Conservation (phyloP, 176 grass and related monocot genomes). For the Cenchrus americanus region DNA sequence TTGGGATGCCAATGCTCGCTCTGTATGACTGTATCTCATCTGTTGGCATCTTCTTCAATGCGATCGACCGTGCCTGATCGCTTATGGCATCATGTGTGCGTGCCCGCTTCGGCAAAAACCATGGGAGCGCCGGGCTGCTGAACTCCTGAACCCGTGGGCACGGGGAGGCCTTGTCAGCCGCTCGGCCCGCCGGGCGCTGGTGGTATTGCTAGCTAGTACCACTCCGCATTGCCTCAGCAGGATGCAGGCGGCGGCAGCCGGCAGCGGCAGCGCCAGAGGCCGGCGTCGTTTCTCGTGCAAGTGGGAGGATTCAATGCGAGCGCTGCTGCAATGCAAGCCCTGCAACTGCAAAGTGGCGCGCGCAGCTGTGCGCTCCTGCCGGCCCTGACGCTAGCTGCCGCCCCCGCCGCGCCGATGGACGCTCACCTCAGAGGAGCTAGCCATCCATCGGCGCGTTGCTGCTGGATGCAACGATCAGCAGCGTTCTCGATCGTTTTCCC, state of each 20-base stretch:
- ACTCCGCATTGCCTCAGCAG: neutral
- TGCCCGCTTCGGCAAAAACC: slow-evolving; percentile 11
- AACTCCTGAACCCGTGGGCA: neutral
- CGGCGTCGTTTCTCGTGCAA: neutral
- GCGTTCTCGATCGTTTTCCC: slow-evolving; percentile 28
- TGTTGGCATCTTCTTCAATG: neutral
- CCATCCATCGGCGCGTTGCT: neutral
- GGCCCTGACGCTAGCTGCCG: neutral
- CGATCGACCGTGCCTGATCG: neutral
- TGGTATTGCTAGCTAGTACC: neutral
- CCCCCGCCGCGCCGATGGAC: neutral
- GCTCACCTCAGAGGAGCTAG: neutral
- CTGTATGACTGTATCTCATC: too few species aligned
- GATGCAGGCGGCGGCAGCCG: neutral
- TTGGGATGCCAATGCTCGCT: neutral
- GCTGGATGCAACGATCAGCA: neutral
- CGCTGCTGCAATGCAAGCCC: too few species aligned
- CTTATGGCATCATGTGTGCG: neutral
- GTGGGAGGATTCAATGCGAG: neutral
- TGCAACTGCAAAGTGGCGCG: too few species aligned
- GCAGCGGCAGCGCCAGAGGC: neutral
- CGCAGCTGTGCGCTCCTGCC: neutral
- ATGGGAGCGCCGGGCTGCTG: neutral
- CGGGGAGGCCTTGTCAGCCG: neutral
- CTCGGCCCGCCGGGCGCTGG: too few species aligned